These are phyloP conservation scores for Scenedesmus sp. DNA, from an alignment of 163 green algal species.

Conservation along the genomic window DNA sequence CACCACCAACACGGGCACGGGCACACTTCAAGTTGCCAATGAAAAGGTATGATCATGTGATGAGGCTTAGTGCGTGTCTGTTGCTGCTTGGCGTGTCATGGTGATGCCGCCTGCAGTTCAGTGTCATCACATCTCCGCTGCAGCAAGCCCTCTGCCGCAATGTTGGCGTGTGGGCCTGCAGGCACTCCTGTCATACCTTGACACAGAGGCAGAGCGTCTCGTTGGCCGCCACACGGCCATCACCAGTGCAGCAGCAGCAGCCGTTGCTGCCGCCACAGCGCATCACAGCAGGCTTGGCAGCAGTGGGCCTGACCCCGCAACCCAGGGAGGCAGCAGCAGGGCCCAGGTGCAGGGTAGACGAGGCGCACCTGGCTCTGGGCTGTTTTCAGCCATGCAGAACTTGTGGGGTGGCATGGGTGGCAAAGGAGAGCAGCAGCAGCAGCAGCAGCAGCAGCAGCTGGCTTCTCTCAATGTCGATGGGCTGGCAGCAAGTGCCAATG, in stretches of 20 bases:
- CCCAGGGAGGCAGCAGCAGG: constrained; percentile 6
- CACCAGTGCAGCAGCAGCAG: constrained; percentile 57
- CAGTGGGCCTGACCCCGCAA: background rate
- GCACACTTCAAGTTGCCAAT: too few species aligned
- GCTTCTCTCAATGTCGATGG: background rate
- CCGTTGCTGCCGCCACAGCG: constrained; percentile 34
- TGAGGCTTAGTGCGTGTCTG: too few species aligned
- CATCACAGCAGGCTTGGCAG: background rate
- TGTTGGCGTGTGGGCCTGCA: background rate
- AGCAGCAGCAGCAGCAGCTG: constrained; percentile 36
- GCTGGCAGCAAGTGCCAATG: background rate
- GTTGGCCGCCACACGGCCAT: constrained; percentile 47
- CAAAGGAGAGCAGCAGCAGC: constrained; percentile 15
- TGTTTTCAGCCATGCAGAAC: constrained; percentile 33
- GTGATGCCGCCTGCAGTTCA: too few species aligned
- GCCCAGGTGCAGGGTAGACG: background rate
- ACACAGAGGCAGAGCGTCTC: constrained; percentile 70
- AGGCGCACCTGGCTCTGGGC: background rate
- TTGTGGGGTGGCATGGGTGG: background rate
- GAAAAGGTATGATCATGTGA: too few species aligned
- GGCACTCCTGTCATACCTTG: constrained; percentile 73
- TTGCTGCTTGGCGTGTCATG: too few species aligned
- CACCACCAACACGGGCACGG: too few species aligned
- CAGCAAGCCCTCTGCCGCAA: background rate
- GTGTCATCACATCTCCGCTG: background rate